Percentiles rank a stretch among this genome's conserved stretches.
These are phyloP conservation scores for Citrus glauca DNA, from an alignment of 345 rosid genomes.

Conservation along the genomic window DNA sequence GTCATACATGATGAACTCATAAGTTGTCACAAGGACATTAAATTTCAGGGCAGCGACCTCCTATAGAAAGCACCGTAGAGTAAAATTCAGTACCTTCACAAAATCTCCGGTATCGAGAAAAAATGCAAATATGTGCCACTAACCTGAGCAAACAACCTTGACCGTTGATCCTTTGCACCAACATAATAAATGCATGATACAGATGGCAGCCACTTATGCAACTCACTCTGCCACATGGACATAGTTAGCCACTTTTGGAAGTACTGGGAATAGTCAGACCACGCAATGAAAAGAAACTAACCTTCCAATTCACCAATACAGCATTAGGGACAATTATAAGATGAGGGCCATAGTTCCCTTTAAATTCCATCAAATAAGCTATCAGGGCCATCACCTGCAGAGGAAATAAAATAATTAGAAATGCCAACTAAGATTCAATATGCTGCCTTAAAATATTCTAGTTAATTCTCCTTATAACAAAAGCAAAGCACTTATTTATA, in stretches of 20 bases:
- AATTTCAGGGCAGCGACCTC: slow-evolving; percentile 97
- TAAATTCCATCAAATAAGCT: slow-evolving; percentile 99
- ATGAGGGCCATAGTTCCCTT: slow-evolving; percentile 99
- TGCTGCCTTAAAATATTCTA: slow-evolving; percentile 1
- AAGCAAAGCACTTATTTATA: neutral
- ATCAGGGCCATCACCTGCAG: slow-evolving; percentile 95
- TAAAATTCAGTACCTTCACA: slow-evolving; percentile 18
- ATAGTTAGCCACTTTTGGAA: slow-evolving; percentile 14
- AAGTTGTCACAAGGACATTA: slow-evolving; percentile 96
- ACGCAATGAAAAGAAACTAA: slow-evolving; percentile 29
- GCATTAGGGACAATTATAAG: slow-evolving; percentile 99
- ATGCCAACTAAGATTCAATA: slow-evolving; percentile 8
- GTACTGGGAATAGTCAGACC: slow-evolving; percentile 3
- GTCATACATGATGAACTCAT: slow-evolving; percentile 98
- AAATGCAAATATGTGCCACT: slow-evolving; percentile 4
- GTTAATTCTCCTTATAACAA: slow-evolving; percentile 7
- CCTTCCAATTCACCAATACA: slow-evolving; percentile 99
- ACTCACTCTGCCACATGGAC: slow-evolving; percentile 73
- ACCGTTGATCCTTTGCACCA: slow-evolving; percentile 89
- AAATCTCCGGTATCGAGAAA: slow-evolving; percentile 6
- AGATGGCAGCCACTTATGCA: slow-evolving; percentile 96
- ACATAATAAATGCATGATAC: slow-evolving; percentile 94
- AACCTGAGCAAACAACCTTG: slow-evolving; percentile 96
- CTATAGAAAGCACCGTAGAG: slow-evolving; percentile 35
- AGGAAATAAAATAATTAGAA: slow-evolving; percentile 19